Evolutionary conservation across 2,329 filamentous ascomycete genomes (phyloP).

Genomic region (Colletotrichum tropicale): DNA sequence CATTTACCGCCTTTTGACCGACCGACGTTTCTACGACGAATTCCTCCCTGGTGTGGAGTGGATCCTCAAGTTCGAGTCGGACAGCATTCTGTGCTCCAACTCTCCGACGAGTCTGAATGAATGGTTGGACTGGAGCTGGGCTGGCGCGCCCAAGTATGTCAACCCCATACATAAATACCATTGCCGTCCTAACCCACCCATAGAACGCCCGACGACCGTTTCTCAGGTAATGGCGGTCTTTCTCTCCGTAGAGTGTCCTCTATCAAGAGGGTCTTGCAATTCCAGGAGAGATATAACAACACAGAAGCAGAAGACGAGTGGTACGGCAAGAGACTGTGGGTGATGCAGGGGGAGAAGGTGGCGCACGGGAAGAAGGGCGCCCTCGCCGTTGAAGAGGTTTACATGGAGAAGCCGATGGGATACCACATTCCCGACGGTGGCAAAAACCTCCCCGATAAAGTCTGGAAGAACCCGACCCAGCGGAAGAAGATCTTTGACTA

Average conservation of each 20-base stretch:
- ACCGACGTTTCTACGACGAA: conserved; percentile 56
- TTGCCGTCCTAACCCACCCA: background rate
- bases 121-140: conserved; percentile 60
- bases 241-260: conserved; percentile 57
- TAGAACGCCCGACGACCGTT: conserved; percentile 45
- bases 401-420: conserved; percentile 56
- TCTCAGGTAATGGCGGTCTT: conserved; percentile 58
- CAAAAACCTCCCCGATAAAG: conserved; percentile 39
- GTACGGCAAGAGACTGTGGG: conserved; percentile 53
- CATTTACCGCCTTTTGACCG: conserved; percentile 53
- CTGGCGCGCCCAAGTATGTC: conserved; percentile 52
- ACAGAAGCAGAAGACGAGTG: conserved; percentile 60
- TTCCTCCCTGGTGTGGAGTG: conserved; percentile 56
- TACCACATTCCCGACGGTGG: conserved; percentile 55
- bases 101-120: conserved; percentile 55
- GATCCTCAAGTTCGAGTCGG: conserved; percentile 59
- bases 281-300: conserved; percentile 55
- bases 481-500: conserved; percentile 57
- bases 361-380: conserved; percentile 44
- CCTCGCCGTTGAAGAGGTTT: conserved; percentile 55
- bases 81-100: conserved; percentile 61
- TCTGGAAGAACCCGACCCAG: conserved; percentile 50
- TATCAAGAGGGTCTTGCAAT: conserved; percentile 51
- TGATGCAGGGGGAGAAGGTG: conserved; percentile 52
- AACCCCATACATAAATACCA: too few relatives aligned